Conservation (phyloP, 2,329 filamentous ascomycete genomes). For the Chaetothyriales sp. region DNA sequence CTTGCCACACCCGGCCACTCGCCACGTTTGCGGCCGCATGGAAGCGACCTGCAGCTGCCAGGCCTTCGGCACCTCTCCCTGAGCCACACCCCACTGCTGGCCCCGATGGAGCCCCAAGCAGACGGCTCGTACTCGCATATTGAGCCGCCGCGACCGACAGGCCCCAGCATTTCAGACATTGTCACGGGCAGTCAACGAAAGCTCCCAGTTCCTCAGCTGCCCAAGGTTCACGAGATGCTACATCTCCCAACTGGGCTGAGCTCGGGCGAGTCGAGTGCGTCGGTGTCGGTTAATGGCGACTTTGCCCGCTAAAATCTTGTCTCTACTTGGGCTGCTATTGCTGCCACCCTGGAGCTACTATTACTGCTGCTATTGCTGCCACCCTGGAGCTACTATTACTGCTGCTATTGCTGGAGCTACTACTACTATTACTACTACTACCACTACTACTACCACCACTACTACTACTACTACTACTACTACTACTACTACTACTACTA, state of each 20-base stretch:
- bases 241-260: slow-evolving; percentile 50
- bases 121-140: slow-evolving; percentile 43
- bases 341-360: not conserved
- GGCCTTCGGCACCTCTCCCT: slow-evolving; percentile 62
- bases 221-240: slow-evolving; percentile 75
- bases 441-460: too few species aligned
- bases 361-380: not conserved
- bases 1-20: slow-evolving; percentile 91
- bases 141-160: slow-evolving; percentile 40
- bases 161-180: slow-evolving; percentile 78
- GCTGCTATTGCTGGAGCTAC: not conserved
- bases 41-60: slow-evolving; percentile 63
- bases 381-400: too few species aligned
- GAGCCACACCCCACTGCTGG: slow-evolving; percentile 50
- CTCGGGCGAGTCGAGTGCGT: slow-evolving; percentile 62
- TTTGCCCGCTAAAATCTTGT: not conserved
- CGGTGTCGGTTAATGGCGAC: slow-evolving; percentile 60
- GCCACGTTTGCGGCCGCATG: slow-evolving; percentile 69
- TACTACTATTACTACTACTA: too few species aligned
- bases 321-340: not conserved
- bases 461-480: too few species aligned
- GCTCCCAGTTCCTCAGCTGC: slow-evolving; percentile 73
- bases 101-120: slow-evolving; percentile 54
- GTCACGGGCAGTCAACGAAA: slow-evolving; percentile 87
- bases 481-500: too few species aligned